Percentiles rank a stretch among this genome's conserved stretches.
phyloP scores from a whole-genome alignment of 371 early-diverging fungal genomes.

The Sporodiniella umbellata region DNA sequence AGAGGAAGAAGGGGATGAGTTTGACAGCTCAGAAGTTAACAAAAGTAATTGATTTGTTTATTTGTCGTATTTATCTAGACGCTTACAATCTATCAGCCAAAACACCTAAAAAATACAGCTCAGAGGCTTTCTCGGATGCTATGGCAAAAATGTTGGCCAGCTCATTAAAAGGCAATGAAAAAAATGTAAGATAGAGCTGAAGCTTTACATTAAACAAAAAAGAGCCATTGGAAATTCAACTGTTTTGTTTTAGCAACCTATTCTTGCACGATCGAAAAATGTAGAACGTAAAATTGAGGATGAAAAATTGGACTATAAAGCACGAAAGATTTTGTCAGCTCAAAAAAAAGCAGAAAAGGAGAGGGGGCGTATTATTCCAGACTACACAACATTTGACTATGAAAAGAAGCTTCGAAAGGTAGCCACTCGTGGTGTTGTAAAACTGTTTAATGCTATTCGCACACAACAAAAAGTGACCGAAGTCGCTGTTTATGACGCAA shows the following conservation, averaged over 20 bases:
- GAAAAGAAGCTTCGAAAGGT: slow-evolving; percentile 81
- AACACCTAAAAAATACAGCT: slow-evolving; percentile 42
- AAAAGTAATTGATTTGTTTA: background rate
- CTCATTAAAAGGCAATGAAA: slow-evolving; percentile 47
- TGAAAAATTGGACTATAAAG: slow-evolving; percentile 74
- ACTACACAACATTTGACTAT: slow-evolving; percentile 64
- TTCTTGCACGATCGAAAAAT: slow-evolving; percentile 71
- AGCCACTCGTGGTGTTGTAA: slow-evolving; percentile 83
- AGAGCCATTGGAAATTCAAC: background rate
- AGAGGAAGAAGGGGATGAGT: slow-evolving; percentile 4
- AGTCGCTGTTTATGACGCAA: slow-evolving; percentile 45
- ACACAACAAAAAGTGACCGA: slow-evolving; percentile 72
- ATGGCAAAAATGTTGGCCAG: slow-evolving; percentile 70
- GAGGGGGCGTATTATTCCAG: slow-evolving; percentile 67
- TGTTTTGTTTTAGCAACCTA: slow-evolving; percentile 53
- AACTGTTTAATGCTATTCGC: slow-evolving; percentile 81
- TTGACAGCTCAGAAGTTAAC: slow-evolving; percentile 5
- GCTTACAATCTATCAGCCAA: slow-evolving; percentile 19
- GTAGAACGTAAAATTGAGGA: slow-evolving; percentile 73
- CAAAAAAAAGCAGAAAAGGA: slow-evolving; percentile 63
- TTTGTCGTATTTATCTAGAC: too few relatives aligned
- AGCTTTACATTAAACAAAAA: too few relatives aligned
- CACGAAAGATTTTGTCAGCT: slow-evolving; percentile 60
- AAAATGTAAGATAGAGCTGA: slow-evolving; percentile 8
- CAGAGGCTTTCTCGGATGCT: slow-evolving; percentile 56